These are phyloP conservation scores for Xenosphaeropsis pyriputrescens DNA, from an alignment of 2,329 filamentous ascomycete genomes.

Conservation along the genomic window DNA sequence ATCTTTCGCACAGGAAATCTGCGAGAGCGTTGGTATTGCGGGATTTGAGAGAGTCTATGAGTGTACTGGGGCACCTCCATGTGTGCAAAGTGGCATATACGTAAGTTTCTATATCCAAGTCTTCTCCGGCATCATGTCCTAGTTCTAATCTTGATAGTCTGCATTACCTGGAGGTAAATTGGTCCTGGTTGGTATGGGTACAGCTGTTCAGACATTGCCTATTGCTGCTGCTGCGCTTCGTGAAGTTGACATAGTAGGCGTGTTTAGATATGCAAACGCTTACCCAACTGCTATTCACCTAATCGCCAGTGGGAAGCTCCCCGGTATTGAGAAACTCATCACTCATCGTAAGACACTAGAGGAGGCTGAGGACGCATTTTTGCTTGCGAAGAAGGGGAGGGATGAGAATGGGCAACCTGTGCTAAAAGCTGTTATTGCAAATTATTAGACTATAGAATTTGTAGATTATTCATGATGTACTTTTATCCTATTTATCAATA, in stretches of 20 bases:
- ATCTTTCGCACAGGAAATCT: constrained; percentile 13
- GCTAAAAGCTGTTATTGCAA: constrained; percentile 16
- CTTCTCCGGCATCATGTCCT: constrained; percentile 49
- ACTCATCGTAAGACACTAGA: constrained; percentile 69
- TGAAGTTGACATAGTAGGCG: constrained; percentile 63
- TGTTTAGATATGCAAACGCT: constrained; percentile 66
- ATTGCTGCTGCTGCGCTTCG: constrained; percentile 57
- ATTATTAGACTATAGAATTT: too few relatives aligned
- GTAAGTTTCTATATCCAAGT: constrained; percentile 57
- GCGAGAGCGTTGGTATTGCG: constrained; percentile 37
- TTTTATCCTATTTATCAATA: too few relatives aligned
- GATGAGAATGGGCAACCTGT: constrained; percentile 18
- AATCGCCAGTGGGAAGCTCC: constrained; percentile 60
- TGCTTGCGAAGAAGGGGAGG: constrained; percentile 57
- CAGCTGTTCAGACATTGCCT: constrained; percentile 59
- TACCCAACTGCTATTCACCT: constrained; percentile 81
- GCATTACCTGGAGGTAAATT: constrained; percentile 57
- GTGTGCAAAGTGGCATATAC: constrained; percentile 40
- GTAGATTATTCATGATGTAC: too few relatives aligned
- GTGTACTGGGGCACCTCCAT: constrained; percentile 41
- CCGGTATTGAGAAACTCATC: constrained; percentile 68
- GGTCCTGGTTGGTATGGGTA: constrained; percentile 70
- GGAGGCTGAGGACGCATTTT: constrained; percentile 75
- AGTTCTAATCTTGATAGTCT: constrained; percentile 87
- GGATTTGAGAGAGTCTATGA: constrained; percentile 54